phyloP scores from a whole-genome alignment of 306 rosid species.

The Cicer judaicum region DNA sequence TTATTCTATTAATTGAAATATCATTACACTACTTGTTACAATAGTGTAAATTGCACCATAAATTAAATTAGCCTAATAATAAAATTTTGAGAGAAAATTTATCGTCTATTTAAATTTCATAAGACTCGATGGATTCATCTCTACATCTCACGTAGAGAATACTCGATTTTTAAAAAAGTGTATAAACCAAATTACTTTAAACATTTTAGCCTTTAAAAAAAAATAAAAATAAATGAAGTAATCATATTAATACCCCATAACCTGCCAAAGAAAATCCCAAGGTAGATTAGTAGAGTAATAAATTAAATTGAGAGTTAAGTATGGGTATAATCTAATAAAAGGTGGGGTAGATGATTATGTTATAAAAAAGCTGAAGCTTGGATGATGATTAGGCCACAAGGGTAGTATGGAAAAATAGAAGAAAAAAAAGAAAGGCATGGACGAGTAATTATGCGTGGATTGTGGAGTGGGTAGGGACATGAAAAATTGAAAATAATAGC shows the following conservation, averaged over 20 bases:
- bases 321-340: background rate
- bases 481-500: constrained; percentile 50
- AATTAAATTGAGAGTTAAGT: constrained; percentile 15
- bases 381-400: constrained; percentile 26
- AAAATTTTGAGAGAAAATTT: too few relatives aligned
- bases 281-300: constrained; percentile 33
- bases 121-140: too few relatives aligned
- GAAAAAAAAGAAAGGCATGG: constrained; percentile 27
- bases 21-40: background rate
- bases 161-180: background rate
- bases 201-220: constrained; percentile 4
- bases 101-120: rapidly evolving
- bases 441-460: constrained; percentile 69
- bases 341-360: constrained; percentile 44
- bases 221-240: background rate
- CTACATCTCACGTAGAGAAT: too few relatives aligned
- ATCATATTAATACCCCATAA: background rate
- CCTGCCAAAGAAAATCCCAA: constrained; percentile 45
- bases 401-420: constrained; percentile 38
- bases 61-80: background rate
- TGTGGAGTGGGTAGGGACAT: constrained; percentile 74
- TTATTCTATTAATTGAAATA: background rate
- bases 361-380: constrained; percentile 39
- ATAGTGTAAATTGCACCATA: background rate
- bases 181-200: background rate